phyloP scores from a whole-genome alignment of 352 stramenopile genomes.

The Phytophthora cactorum region DNA sequence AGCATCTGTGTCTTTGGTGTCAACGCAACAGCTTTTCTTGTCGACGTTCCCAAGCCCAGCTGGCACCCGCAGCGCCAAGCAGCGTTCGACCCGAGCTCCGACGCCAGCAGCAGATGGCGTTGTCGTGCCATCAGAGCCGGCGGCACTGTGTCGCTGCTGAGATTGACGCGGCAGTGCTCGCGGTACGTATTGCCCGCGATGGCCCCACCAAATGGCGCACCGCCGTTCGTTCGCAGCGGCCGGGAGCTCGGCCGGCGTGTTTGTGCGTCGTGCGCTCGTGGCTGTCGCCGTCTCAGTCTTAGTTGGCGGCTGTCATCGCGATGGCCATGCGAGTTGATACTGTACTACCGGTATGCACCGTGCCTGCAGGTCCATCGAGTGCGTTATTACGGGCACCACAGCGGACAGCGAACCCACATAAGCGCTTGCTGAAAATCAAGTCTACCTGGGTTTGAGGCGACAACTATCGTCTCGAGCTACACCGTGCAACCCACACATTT shows the following conservation, averaged over 20 bases:
- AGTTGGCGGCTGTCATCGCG: conserved; percentile 7
- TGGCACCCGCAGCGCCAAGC: conserved; percentile 7
- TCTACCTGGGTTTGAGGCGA: neutral
- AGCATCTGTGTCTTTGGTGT: conserved; percentile 4
- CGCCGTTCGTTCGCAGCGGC: conserved; percentile 13
- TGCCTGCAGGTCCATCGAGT: neutral
- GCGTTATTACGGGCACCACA: neutral
- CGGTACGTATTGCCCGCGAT: conserved; percentile 14
- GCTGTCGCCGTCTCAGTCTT: conserved; percentile 13
- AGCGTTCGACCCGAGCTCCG: conserved; percentile 1
- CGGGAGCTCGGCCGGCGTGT: conserved; percentile 8
- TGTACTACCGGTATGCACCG: no score
- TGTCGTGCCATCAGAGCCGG: conserved; percentile 24
- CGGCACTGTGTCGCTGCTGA: neutral
- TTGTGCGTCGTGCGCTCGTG: conserved; percentile 12
- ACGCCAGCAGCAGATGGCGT: conserved; percentile 24
- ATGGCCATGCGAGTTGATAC: conserved; percentile 1
- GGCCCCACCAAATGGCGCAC: conserved; percentile 14
- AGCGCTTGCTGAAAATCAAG: conserved; percentile 9
- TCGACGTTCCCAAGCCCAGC: conserved; percentile 13
- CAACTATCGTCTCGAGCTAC: neutral
- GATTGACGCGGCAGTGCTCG: conserved; percentile 4
- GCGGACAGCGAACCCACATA: neutral
- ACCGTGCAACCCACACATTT: conserved; percentile 18
- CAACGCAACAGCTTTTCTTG: conserved; percentile 13